Percentiles rank a stretch among this genome's conserved stretches.
Conservation (phyloP, 805 yeast species). For the Clavispora vitiphila region DNA sequence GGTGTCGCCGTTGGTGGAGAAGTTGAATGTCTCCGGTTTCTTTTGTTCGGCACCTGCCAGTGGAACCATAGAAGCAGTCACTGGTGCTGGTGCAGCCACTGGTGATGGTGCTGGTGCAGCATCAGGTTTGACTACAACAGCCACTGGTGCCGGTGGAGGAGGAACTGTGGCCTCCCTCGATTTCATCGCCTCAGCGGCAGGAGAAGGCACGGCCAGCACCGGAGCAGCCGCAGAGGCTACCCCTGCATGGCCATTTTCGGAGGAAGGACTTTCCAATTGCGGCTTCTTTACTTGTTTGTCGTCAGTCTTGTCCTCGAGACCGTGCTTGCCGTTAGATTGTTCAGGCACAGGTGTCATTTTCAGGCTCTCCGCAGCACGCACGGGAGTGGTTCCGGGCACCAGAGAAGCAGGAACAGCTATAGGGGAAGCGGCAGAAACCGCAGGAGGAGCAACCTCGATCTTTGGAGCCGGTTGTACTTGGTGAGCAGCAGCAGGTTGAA, state of each 20-base stretch:
- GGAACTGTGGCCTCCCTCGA: no score
- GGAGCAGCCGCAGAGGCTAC: slow-evolving; percentile 1
- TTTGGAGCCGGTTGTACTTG: no score
- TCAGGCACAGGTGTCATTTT: slow-evolving; percentile 1
- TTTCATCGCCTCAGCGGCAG: no score
- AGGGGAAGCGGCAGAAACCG: slow-evolving; percentile 3
- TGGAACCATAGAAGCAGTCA: no score
- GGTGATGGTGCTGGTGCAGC: slow-evolving; percentile 5
- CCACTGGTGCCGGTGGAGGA: no score
- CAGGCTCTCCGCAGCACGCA: slow-evolving; percentile 3
- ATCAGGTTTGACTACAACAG: no score
- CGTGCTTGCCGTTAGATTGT: slow-evolving; percentile 23
- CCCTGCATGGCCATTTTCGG: no score
- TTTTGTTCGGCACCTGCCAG: slow-evolving; percentile 1
- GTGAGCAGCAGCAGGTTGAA: neutral
- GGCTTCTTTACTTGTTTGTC: slow-evolving; percentile 23
- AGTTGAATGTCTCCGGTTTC: slow-evolving; percentile 6
- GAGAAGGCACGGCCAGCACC: no score
- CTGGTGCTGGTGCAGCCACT: slow-evolving; percentile 1
- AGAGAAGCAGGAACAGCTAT: no score
- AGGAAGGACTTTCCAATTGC: neutral
- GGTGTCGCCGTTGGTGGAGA: slow-evolving; percentile 6
- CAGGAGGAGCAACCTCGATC: neutral
- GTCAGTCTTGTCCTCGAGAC: slow-evolving; percentile 36
- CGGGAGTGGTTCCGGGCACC: no score